Evolutionary conservation across 2,329 filamentous ascomycete genomes (phyloP), one percentile per base, ranked within the genome.

Genomic region (Curvularia lunata): DNA sequence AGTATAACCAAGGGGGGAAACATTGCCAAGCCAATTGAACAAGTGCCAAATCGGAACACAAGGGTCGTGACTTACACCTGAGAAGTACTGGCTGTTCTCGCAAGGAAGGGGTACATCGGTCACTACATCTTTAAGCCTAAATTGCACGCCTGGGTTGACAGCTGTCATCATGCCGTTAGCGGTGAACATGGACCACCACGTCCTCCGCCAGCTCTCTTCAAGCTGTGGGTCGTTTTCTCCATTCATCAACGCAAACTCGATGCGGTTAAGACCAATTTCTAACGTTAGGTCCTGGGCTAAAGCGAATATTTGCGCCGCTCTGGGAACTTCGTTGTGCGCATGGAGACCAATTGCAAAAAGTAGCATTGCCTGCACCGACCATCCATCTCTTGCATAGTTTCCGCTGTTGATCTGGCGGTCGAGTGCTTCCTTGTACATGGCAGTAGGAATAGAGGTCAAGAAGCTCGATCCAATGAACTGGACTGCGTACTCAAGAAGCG

Each of bases 151-250:
- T 12, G 88, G 85, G 65, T 90, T 91, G 64, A 96, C 87, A 3
- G 91, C 91, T 5, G 91, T 91, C 64, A 96, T 84, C 84, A 96
- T 89, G 53, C 89, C 91, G 72, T 96, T 92, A 13, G 91, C 85
- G n/a, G 91, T 84, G 71, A 89, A 94, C 38, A 91, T 69, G 67
- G 86, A 92, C 93, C 93, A 97, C 92, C 92, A 97, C 1, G 92
- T 97, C 57, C 93, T 84, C 18, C 92, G 85, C 85, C 91, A 89
- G 73, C 89, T 91, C 76, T 97, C 93, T 72, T 94, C 91, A 3
- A 93, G 73, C 1, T 92, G 81, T 0, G 86, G 82, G 58, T 89
- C 85, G 5, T 86, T 86, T 27, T 83, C 80, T 16, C 89, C 88
- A 66, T 91, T 81, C 5, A 83, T 76, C 0, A 82, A 77, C 0